These are phyloP conservation scores for Jackrogersella minutella DNA, from an alignment of 495 filamentous ascomycete species.

Conservation along the genomic window DNA sequence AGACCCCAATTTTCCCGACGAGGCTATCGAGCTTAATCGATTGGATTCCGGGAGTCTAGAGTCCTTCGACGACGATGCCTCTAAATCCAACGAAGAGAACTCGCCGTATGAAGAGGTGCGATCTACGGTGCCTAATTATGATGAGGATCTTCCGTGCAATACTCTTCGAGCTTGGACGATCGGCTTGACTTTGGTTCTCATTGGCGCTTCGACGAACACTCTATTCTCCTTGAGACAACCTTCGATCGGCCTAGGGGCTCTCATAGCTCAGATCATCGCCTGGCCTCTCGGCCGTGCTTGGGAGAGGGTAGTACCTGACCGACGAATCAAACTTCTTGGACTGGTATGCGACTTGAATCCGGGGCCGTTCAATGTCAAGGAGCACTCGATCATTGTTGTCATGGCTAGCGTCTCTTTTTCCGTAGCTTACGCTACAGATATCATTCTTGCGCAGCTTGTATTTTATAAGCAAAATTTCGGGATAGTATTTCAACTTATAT, in stretches of 20 bases:
- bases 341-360: slow-evolving; percentile 67
- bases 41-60: slow-evolving; percentile 31
- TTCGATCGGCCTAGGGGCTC: slow-evolving; percentile 69
- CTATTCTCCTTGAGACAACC: slow-evolving; percentile 74
- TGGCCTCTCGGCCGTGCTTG: slow-evolving; percentile 71
- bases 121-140: slow-evolving; percentile 67
- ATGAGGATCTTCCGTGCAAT: slow-evolving; percentile 72
- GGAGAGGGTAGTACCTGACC: slow-evolving; percentile 58
- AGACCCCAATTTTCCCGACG: slow-evolving; percentile 60
- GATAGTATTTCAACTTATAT: slow-evolving; percentile 71
- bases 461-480: slow-evolving; percentile 76
- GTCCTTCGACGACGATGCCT: slow-evolving; percentile 49
- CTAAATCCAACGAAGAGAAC: slow-evolving; percentile 52
- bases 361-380: slow-evolving; percentile 80
- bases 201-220: slow-evolving; percentile 74
- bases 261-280: slow-evolving; percentile 75
- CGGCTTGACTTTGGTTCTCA: slow-evolving; percentile 68
- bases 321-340: slow-evolving; percentile 63
- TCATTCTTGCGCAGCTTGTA: slow-evolving; percentile 69
- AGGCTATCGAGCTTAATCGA: slow-evolving; percentile 43
- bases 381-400: slow-evolving; percentile 77
- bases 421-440: slow-evolving; percentile 74
- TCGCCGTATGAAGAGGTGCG: slow-evolving; percentile 77
- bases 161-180: slow-evolving; percentile 79
- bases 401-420: slow-evolving; percentile 70